A percentile compares a stretch with the other conserved stretches of the same genome.
phyloP scores from a whole-genome alignment of 2,329 filamentous ascomycete genomes.

The Penicillium vulpinum region DNA sequence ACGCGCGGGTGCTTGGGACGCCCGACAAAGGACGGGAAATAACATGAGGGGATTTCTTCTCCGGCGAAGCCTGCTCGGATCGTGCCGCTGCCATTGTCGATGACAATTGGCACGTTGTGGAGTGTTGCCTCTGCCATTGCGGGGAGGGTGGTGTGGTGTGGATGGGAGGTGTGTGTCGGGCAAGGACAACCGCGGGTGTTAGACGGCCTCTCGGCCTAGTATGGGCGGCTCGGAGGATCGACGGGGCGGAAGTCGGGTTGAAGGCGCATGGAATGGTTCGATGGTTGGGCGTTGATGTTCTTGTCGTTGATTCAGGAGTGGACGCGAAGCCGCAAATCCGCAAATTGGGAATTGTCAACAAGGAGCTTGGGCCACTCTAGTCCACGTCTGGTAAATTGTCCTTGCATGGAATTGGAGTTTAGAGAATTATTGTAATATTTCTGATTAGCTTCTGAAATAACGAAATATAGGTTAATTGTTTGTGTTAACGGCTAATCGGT shows the following conservation, averaged over 20 bases:
- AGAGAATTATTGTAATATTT: not conserved
- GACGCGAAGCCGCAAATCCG: slow-evolving; percentile 26
- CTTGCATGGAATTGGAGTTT: not conserved
- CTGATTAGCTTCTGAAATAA: not conserved
- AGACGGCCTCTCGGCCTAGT: slow-evolving; percentile 35
- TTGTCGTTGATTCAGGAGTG: slow-evolving; percentile 18
- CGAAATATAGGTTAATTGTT: not conserved
- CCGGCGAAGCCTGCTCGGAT: slow-evolving; percentile 96
- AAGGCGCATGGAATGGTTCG: slow-evolving; percentile 13
- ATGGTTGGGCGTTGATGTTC: slow-evolving; percentile 15
- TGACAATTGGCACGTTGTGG: slow-evolving; percentile 96
- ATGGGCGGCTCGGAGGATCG: slow-evolving; percentile 17
- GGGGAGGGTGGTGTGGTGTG: slow-evolving; percentile 21
- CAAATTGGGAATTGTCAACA: slow-evolving; percentile 36
- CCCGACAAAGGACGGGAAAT: slow-evolving; percentile 95
- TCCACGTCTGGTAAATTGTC: not conserved
- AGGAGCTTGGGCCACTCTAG: slow-evolving; percentile 42
- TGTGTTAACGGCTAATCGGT: not conserved
- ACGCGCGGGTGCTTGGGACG: slow-evolving; percentile 93
- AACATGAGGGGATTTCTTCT: slow-evolving; percentile 93
- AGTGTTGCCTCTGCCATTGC: slow-evolving; percentile 66
- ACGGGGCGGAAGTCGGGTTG: slow-evolving; percentile 2
- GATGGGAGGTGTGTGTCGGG: slow-evolving; percentile 18
- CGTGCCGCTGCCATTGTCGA: slow-evolving; percentile 97
- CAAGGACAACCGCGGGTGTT: slow-evolving; percentile 23